Evolutionary conservation across 371 early-diverging fungal genomes (phyloP).

Genomic region (Rhizopus delemar): DNA sequence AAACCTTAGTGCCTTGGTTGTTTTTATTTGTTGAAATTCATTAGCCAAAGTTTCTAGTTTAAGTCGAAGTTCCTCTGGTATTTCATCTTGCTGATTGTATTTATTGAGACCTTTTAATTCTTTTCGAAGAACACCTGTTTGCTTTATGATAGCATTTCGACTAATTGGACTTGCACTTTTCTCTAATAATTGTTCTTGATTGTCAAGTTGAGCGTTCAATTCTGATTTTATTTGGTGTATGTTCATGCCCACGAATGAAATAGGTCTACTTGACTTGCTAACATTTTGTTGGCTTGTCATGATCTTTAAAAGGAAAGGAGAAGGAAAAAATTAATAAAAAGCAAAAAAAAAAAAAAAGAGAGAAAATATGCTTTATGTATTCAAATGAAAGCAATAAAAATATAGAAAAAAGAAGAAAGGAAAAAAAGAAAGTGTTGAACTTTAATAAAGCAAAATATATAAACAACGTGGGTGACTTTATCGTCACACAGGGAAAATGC

Average conservation of each 20-base stretch:
- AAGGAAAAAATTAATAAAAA: constrained; percentile 1
- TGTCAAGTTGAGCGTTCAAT: constrained; percentile 14
- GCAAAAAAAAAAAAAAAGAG: constrained; percentile 12
- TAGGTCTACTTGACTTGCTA: constrained; percentile 14
- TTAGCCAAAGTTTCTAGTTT: constrained; percentile 26
- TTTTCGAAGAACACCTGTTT: constrained; percentile 14
- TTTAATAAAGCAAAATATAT: constrained; percentile 17
- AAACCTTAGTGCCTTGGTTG: constrained; percentile 10
- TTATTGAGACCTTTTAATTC: constrained; percentile 13
- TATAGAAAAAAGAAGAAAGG: background rate
- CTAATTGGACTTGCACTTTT: constrained; percentile 22
- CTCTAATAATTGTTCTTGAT: constrained; percentile 18
- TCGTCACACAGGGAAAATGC: constrained; percentile 25
- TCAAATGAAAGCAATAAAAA: too few relatives aligned
- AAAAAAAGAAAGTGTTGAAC: background rate
- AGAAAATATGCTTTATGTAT: background rate
- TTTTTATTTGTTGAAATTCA: constrained; percentile 25
- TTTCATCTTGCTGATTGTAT: constrained; percentile 14
- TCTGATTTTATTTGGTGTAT: constrained; percentile 23
- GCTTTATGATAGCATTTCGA: constrained; percentile 24
- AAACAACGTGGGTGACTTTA: constrained; percentile 10
- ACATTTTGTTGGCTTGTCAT: constrained; percentile 11
- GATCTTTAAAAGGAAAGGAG: background rate
- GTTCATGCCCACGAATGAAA: constrained; percentile 28
- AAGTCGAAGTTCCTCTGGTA: constrained; percentile 13